These are phyloP conservation scores for Pythium aquatile DNA, from an alignment of 352 stramenopile species.

Conservation along the genomic window DNA sequence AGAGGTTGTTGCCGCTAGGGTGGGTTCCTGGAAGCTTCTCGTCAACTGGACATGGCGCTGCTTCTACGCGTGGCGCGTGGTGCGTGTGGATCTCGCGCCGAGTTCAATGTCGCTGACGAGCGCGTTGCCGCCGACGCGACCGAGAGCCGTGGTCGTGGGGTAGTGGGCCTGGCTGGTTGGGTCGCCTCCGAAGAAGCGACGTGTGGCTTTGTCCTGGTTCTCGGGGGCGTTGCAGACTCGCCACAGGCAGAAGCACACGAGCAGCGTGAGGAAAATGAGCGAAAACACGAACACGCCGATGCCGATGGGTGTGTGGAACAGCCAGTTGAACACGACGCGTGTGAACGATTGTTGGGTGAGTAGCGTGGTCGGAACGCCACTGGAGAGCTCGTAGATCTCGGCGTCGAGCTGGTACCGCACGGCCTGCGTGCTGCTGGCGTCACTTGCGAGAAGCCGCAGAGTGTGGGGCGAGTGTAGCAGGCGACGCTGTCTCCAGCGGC, in stretches of 20 bases:
- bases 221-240: conserved; percentile 56
- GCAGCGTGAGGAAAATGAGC: conserved; percentile 37
- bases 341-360: conserved; percentile 57
- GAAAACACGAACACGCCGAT: conserved; percentile 49
- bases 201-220: conserved; percentile 47
- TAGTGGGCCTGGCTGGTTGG: neutral
- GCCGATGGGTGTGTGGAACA: conserved; percentile 43
- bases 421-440: conserved; percentile 7
- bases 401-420: conserved; percentile 43
- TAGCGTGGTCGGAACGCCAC: conserved; percentile 17
- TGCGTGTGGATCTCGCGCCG: conserved; percentile 1
- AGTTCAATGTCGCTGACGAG: conserved; percentile 15
- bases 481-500: conserved; percentile 7
- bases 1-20: neutral
- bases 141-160: neutral
- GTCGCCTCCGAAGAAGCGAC: conserved; percentile 16
- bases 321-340: conserved; percentile 44
- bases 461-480: conserved; percentile 12
- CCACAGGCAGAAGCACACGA: conserved; percentile 54
- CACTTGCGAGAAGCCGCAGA: conserved; percentile 9
- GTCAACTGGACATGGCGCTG: neutral
- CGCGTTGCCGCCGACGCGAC: conserved; percentile 4
- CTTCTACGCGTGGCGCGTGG: conserved; percentile 13
- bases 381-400: conserved; percentile 37
- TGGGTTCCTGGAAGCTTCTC: neutral